Evolutionary conservation across 192 early-diverging fungal species (phyloP).

Genomic region (Gamsiella multidivaricata): DNA sequence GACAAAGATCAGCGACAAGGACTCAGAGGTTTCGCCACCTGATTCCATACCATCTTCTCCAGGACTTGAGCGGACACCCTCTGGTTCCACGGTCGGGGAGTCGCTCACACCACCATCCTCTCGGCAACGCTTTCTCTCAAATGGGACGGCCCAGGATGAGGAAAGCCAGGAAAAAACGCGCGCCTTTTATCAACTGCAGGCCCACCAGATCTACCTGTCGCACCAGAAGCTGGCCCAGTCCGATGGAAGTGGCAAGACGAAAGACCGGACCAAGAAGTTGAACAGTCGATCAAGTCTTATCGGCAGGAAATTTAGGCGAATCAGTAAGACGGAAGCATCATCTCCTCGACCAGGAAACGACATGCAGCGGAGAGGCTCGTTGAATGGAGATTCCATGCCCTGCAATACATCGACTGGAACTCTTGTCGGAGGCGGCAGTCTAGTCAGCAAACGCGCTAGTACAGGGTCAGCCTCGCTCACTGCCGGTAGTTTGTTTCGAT

Average conservation of each 20-base stretch:
- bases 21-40: constrained; percentile 7
- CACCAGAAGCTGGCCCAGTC: constrained; percentile 28
- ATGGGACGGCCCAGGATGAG: constrained; percentile 25
- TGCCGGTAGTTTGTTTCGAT: constrained; percentile 40
- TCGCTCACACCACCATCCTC: constrained; percentile 6
- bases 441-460: constrained; percentile 24
- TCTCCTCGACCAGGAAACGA: constrained; percentile 3
- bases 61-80: not conserved
- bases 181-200: constrained; percentile 46
- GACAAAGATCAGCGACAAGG: constrained; percentile 27
- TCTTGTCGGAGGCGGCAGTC: not conserved
- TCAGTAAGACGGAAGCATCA: constrained; percentile 21
- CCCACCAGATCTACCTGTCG: constrained; percentile 36
- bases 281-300: constrained; percentile 43
- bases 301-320: constrained; percentile 36
- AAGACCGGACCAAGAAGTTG: constrained; percentile 35
- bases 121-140: constrained; percentile 21
- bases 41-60: constrained; percentile 34
- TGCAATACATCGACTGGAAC: constrained; percentile 8
- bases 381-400: constrained; percentile 8
- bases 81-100: not conserved
- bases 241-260: constrained; percentile 14
- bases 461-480: constrained; percentile 37
- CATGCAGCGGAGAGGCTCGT: constrained; percentile 6
- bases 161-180: constrained; percentile 23